phyloP scores from a whole-genome alignment of 345 rosid genomes.

The Arabidopsis arenosa region DNA sequence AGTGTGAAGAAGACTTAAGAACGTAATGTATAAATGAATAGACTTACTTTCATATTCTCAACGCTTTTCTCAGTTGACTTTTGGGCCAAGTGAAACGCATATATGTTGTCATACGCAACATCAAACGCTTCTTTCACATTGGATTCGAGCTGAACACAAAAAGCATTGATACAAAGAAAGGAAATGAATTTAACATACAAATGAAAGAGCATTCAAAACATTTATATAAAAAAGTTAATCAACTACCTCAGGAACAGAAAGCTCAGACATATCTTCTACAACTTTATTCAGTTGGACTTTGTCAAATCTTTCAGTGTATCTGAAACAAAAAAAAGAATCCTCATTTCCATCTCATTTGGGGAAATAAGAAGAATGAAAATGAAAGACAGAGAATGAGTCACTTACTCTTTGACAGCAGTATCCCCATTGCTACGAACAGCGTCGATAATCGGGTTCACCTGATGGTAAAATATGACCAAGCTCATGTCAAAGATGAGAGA shows the following conservation, averaged over 20 bases:
- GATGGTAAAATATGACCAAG: not conserved
- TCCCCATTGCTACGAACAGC: constrained; percentile 79
- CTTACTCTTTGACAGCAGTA: constrained; percentile 80
- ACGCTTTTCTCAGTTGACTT: constrained; percentile 64
- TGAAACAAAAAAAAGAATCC: constrained; percentile 35
- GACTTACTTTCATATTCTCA: constrained; percentile 85
- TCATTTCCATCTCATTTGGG: not conserved
- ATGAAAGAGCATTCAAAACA: not conserved
- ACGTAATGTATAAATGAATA: constrained; percentile 7
- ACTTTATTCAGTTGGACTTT: constrained; percentile 64
- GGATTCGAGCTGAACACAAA: constrained; percentile 64
- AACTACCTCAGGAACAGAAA: constrained; percentile 71
- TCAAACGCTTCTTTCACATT: constrained; percentile 74
- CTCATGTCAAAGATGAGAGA: constrained; percentile 8
- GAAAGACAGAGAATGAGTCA: constrained; percentile 25
- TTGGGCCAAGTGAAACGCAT: constrained; percentile 89
- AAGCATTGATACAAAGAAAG: not conserved
- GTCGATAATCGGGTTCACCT: constrained; percentile 84
- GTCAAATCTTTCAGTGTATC: constrained; percentile 84
- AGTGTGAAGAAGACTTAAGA: constrained; percentile 16
- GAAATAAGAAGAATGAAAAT: not conserved
- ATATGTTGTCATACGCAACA: constrained; percentile 86
- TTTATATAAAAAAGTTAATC: not conserved
- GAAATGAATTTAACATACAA: constrained; percentile 1
- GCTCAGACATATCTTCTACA: constrained; percentile 68